Conservation (phyloP, 2,329 filamentous ascomycete genomes). For the Trichoderma endophyticum region DNA sequence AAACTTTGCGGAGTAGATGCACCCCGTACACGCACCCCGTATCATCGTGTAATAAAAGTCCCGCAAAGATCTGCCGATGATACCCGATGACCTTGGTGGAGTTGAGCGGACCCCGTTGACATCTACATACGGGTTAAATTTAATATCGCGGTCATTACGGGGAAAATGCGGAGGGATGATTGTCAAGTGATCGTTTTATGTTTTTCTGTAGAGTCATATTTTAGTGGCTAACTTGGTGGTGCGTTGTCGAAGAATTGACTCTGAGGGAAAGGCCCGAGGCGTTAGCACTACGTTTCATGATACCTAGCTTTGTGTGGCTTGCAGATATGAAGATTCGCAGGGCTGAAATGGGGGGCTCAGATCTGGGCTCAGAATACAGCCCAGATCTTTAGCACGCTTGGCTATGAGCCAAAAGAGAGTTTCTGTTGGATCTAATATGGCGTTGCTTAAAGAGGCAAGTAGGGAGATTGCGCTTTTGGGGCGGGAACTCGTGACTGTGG, state of each 20-base stretch:
- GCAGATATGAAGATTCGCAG: background rate
- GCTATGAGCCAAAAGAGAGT: background rate
- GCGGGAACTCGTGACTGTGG: background rate
- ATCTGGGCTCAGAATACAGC: background rate
- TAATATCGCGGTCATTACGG: background rate
- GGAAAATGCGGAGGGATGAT: background rate
- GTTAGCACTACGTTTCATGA: background rate
- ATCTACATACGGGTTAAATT: background rate
- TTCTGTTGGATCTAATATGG: background rate
- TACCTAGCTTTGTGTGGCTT: background rate
- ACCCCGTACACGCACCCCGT: background rate
- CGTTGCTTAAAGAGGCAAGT: background rate
- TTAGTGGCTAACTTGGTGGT: background rate
- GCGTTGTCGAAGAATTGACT: background rate
- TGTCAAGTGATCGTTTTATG: background rate
- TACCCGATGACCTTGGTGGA: background rate
- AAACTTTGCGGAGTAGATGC: background rate
- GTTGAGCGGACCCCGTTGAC: background rate
- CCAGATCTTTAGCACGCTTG: background rate
- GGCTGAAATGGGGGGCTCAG: background rate
- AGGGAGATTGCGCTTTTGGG: background rate
- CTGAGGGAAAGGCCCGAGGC: background rate
- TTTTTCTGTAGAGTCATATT: background rate
- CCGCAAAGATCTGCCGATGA: background rate
- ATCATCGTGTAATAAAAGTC: background rate